phyloP scores from a whole-genome alignment of 2,329 filamentous ascomycete genomes.

The Alternaria solani region DNA sequence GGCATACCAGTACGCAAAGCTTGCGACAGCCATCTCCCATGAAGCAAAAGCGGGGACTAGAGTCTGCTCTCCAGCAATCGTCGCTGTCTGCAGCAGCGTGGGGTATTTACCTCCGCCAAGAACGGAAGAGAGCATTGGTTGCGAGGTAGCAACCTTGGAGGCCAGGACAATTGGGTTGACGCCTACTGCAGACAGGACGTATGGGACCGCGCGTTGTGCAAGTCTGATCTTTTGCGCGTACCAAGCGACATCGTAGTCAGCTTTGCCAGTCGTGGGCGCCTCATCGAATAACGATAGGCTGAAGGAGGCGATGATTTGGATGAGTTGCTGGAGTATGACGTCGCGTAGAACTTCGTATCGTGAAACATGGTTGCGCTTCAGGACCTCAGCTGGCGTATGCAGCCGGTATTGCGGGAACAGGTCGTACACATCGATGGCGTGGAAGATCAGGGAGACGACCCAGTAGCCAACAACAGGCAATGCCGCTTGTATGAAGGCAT shows the following conservation, averaged over 20 bases:
- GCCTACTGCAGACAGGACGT: conserved; percentile 73
- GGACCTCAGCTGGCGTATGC: conserved; percentile 91
- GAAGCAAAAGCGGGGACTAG: conserved; percentile 75
- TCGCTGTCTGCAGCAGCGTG: conserved; percentile 67
- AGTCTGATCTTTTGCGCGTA: conserved; percentile 87
- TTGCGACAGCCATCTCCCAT: conserved; percentile 82
- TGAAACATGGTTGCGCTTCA: conserved; percentile 85
- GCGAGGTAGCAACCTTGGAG: conserved; percentile 73
- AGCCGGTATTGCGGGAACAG: conserved; percentile 90
- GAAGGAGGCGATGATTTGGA: conserved; percentile 79
- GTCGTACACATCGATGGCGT: conserved; percentile 84
- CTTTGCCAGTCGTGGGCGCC: conserved; percentile 75
- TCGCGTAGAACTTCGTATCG: conserved; percentile 88
- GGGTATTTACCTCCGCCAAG: conserved; percentile 85
- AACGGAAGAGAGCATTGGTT: conserved; percentile 77
- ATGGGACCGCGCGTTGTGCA: conserved; percentile 79
- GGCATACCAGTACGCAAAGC: conserved; percentile 78
- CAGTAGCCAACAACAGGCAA: conserved; percentile 88
- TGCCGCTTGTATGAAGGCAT: conserved; percentile 79
- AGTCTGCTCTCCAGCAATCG: conserved; percentile 59
- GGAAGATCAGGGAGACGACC: conserved; percentile 84
- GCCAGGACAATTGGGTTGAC: conserved; percentile 79
- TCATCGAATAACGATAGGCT: conserved; percentile 76
- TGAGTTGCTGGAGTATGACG: conserved; percentile 88
- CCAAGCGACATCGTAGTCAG: conserved; percentile 85